Evolutionary conservation across 192 early-diverging fungal species (phyloP).

Genomic region (Lobosporangium transversale): DNA sequence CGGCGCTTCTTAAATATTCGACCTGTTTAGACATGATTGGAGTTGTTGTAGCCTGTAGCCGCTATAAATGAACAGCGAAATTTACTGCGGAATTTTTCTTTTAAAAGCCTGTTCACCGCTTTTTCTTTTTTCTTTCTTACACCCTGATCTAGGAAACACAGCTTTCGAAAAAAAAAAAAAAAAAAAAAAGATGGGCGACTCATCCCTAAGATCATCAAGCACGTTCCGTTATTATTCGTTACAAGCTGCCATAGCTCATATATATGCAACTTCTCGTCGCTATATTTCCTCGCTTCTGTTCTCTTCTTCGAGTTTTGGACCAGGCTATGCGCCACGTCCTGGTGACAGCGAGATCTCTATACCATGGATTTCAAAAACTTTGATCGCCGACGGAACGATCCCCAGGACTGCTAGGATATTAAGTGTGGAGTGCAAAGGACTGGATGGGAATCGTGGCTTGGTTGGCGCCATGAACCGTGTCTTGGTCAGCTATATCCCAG

Average conservation of each 20-base stretch:
- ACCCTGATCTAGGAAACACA: too few species aligned
- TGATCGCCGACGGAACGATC: conserved; percentile 4
- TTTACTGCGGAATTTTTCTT: too few species aligned
- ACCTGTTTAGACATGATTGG: too few species aligned
- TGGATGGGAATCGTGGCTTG: conserved; percentile 36
- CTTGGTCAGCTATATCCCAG: conserved; percentile 12
- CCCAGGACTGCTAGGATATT: conserved; percentile 11
- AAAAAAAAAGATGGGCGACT: too few species aligned
- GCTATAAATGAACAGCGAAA: too few species aligned
- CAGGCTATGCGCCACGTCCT: conserved; percentile 26
- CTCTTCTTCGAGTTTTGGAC: neutral
- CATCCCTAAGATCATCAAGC: neutral
- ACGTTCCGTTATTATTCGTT: conserved; percentile 26
- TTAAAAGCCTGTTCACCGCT: too few species aligned
- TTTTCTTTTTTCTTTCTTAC: too few species aligned
- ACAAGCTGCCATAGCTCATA: conserved; percentile 23
- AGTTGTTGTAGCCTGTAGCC: too few species aligned
- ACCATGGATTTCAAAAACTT: conserved; percentile 17
- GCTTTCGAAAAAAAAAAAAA: too few species aligned
- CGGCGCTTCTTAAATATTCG: too few species aligned
- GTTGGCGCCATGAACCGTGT: conserved; percentile 33
- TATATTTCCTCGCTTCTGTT: conserved; percentile 6
- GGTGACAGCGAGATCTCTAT: conserved; percentile 33
- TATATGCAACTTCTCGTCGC: conserved; percentile 19
- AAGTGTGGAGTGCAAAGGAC: conserved; percentile 17